These are phyloP conservation scores for Alternaria dauci DNA, from an alignment of 2,329 filamentous ascomycete species.

Conservation along the genomic window DNA sequence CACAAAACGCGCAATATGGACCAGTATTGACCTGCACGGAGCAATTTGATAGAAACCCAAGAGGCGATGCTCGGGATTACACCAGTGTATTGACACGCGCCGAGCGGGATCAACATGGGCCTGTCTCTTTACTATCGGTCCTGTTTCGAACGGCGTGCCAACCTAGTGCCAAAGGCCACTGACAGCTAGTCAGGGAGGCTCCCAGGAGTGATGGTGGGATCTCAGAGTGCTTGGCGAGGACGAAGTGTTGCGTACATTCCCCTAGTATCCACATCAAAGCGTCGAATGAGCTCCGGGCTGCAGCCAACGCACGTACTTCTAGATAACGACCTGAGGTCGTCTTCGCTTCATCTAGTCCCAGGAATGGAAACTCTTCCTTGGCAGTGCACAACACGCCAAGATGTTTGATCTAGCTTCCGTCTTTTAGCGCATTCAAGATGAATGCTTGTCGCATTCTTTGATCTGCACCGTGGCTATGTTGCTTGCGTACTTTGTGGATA, in stretches of 20 bases:
- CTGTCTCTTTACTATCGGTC: conserved; percentile 24
- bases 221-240: conserved; percentile 40
- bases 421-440: conserved; percentile 14
- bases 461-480: conserved; percentile 16
- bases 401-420: conserved; percentile 25
- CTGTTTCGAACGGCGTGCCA: conserved; percentile 42
- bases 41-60: conserved; percentile 29
- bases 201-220: conserved; percentile 30
- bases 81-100: conserved; percentile 37
- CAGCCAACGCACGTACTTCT: conserved; percentile 31
- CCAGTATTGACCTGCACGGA: conserved; percentile 34
- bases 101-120: conserved; percentile 29
- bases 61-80: conserved; percentile 25
- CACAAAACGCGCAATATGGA: conserved; percentile 22
- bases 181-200: conserved; percentile 36
- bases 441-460: conserved; percentile 14
- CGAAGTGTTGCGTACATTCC: conserved; percentile 42
- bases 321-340: conserved; percentile 29
- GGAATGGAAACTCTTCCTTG: conserved; percentile 26
- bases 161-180: conserved; percentile 29
- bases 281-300: conserved; percentile 40
- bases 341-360: conserved; percentile 30
- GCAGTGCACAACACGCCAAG: conserved; percentile 40
- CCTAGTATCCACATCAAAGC: conserved; percentile 42
- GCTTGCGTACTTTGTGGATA: conserved; percentile 12